Percentiles rank a stretch among this genome's conserved stretches.
Conservation (phyloP, 805 yeast species). For the Nakazawaea pomicola region DNA sequence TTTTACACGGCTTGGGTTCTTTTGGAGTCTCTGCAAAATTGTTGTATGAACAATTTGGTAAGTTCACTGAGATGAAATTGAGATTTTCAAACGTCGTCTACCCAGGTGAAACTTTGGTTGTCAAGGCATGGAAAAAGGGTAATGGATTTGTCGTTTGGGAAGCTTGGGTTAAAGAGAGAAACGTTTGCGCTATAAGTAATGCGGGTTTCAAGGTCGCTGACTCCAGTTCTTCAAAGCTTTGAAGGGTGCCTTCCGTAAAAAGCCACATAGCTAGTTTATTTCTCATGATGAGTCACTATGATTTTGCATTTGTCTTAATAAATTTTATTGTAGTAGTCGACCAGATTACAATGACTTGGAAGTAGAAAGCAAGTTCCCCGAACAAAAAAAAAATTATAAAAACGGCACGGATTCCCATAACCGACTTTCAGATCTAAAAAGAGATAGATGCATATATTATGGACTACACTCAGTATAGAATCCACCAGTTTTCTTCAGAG, state of each 20-base stretch:
- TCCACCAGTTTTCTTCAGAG: not conserved
- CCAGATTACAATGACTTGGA: too few species aligned
- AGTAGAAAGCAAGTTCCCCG: too few species aligned
- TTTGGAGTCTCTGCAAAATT: conserved; percentile 79
- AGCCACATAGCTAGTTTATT: too few species aligned
- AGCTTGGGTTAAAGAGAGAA: conserved; percentile 74
- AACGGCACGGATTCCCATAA: too few species aligned
- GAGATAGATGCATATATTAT: too few species aligned
- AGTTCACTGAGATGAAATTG: conserved; percentile 77
- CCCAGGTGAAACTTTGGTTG: conserved; percentile 87
- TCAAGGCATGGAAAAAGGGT: conserved; percentile 81
- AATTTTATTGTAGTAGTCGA: too few species aligned
- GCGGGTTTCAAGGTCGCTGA: conserved; percentile 62
- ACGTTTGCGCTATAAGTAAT: conserved; percentile 72
- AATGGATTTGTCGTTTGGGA: conserved; percentile 67
- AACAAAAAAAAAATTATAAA: too few species aligned
- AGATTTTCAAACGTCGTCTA: conserved; percentile 88
- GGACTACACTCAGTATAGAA: not conserved
- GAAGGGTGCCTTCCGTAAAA: too few species aligned
- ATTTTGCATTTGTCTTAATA: too few species aligned
- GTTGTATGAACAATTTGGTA: conserved; percentile 75
- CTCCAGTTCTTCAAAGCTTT: conserved; percentile 20
- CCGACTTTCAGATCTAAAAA: too few species aligned
- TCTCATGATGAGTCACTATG: too few species aligned
- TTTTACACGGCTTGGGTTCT: conserved; percentile 87